These are phyloP conservation scores for Apocynum venetum DNA, from an alignment of 257 asterid species.

Conservation along the genomic window DNA sequence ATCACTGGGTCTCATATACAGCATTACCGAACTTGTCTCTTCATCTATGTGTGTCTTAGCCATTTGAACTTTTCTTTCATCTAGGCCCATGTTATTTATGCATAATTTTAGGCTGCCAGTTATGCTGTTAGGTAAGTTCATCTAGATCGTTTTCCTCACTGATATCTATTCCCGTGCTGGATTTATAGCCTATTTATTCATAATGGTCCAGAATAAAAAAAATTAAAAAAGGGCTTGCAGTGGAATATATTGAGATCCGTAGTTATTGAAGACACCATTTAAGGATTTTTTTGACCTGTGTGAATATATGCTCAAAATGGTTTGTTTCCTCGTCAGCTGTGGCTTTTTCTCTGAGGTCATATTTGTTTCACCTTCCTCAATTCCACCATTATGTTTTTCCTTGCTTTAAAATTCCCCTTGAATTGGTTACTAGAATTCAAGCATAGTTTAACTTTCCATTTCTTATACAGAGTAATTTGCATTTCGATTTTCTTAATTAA, in stretches of 20 bases:
- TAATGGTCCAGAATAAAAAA: not conserved
- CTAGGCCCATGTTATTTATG: not conserved
- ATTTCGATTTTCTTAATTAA: constrained; percentile 10
- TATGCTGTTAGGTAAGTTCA: not conserved
- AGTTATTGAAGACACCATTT: not conserved
- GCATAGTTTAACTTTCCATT: not conserved
- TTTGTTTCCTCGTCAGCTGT: not conserved
- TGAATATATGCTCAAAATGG: not conserved
- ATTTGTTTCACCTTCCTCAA: not conserved
- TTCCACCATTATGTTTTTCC: not conserved
- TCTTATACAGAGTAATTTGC: not conserved
- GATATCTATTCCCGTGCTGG: not conserved
- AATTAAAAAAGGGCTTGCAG: not conserved
- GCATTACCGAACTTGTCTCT: not conserved
- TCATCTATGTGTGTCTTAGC: not conserved
- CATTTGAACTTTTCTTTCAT: not conserved
- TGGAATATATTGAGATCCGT: not conserved
- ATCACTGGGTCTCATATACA: not conserved
- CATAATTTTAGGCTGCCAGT: not conserved
- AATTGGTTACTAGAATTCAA: not conserved
- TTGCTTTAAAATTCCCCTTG: not conserved
- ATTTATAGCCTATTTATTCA: not conserved
- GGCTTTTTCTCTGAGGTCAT: not conserved
- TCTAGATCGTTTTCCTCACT: not conserved
- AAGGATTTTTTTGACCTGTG: not conserved